Percentiles rank a stretch among this genome's conserved stretches.
phyloP scores from a whole-genome alignment of 176 grass and related monocot genomes.

The Oryza meridionalis region DNA sequence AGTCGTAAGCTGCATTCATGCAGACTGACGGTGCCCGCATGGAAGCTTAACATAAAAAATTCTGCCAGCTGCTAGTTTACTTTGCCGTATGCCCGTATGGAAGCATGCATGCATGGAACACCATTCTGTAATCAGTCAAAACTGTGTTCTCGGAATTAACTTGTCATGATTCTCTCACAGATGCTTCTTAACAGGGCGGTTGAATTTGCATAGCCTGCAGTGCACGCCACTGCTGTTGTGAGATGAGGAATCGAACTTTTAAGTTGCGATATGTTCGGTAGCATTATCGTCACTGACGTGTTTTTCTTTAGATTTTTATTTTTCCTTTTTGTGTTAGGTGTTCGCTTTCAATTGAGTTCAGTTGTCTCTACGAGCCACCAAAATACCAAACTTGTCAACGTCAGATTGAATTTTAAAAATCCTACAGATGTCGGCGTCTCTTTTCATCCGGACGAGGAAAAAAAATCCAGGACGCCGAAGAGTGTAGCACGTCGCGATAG shows the following conservation, averaged over 20 bases:
- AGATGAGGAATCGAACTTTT: no score
- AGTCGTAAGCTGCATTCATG: background rate
- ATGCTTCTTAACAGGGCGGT: no score
- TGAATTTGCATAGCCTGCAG: no score
- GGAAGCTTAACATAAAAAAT: background rate
- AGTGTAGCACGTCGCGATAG: background rate
- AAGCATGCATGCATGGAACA: no score
- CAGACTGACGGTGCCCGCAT: background rate
- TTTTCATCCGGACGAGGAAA: background rate
- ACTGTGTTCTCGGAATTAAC: no score
- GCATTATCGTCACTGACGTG: background rate
- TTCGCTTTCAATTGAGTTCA: background rate
- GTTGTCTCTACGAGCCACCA: constrained; percentile 5
- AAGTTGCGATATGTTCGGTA: background rate
- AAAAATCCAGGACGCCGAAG: background rate
- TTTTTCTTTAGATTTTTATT: background rate
- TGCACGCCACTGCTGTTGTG: no score
- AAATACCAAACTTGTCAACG: constrained; percentile 12
- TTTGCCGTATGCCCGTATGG: no score
- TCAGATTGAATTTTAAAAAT: background rate
- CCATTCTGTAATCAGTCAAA: no score
- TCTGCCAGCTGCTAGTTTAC: background rate
- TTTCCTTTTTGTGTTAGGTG: background rate
- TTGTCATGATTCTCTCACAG: no score
- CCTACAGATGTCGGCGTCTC: background rate